Evolutionary conservation across 495 filamentous ascomycete species (phyloP).

Genomic region (Aspergillus nanangensis): DNA sequence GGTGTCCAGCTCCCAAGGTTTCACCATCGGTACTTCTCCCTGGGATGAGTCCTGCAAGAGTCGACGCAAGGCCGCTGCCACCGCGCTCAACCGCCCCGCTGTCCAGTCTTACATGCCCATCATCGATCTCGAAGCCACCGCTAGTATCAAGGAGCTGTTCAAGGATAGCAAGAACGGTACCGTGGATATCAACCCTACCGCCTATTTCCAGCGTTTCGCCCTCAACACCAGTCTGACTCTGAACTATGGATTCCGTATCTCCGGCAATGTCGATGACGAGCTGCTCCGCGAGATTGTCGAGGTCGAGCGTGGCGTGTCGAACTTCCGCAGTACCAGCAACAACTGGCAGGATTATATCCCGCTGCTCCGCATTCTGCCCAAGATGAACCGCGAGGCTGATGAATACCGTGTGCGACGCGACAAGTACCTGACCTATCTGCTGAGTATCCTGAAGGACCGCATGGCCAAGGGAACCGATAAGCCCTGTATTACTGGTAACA

Average conservation of each 20-base stretch:
- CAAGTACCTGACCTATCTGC: slow-evolving; percentile 53
- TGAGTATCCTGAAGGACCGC: slow-evolving; percentile 55
- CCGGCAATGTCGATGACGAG: slow-evolving; percentile 53
- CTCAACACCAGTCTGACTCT: slow-evolving; percentile 63
- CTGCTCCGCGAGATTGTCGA: slow-evolving; percentile 59
- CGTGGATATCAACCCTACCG: slow-evolving; percentile 57
- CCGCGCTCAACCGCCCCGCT: slow-evolving; percentile 62
- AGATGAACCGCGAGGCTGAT: slow-evolving; percentile 46
- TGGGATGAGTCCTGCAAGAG: slow-evolving; percentile 73
- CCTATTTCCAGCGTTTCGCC: slow-evolving; percentile 64
- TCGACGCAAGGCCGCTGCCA: slow-evolving; percentile 65
- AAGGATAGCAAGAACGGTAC: slow-evolving; percentile 51
- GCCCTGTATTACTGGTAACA: slow-evolving; percentile 67
- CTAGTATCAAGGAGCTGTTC: slow-evolving; percentile 61
- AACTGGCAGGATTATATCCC: slow-evolving; percentile 73
- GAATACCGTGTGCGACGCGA: slow-evolving; percentile 52
- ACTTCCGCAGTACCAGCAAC: slow-evolving; percentile 62
- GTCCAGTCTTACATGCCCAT: slow-evolving; percentile 68
- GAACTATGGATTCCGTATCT: slow-evolving; percentile 62
- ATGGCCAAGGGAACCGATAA: slow-evolving; percentile 60
- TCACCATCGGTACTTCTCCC: slow-evolving; percentile 69
- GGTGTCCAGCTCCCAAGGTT: slow-evolving; percentile 64
- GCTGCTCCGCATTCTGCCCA: slow-evolving; percentile 54
- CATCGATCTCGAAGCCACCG: slow-evolving; percentile 62
- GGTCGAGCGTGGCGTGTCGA: slow-evolving; percentile 59